A percentile compares a stretch with the other conserved stretches of the same genome.
Evolutionary conservation across 345 rosid genomes (phyloP).

Genomic region (Gossypium sturtianum): DNA sequence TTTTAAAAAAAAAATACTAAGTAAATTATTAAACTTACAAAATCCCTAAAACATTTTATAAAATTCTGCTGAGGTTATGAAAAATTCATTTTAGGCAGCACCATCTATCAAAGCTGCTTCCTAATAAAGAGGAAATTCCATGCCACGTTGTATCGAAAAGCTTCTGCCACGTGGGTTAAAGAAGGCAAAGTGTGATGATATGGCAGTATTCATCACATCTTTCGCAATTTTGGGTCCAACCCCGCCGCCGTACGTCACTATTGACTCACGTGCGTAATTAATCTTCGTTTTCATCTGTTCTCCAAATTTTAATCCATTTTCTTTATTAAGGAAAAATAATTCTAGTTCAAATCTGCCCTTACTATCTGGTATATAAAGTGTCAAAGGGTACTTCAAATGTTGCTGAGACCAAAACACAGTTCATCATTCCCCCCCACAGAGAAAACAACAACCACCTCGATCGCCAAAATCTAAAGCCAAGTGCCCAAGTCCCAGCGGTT

Average conservation of each 20-base stretch:
- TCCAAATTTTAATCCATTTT: background rate
- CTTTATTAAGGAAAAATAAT: background rate
- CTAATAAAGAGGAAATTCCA: background rate
- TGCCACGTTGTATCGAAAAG: background rate
- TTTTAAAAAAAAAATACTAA: no score
- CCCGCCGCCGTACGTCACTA: conserved; percentile 38
- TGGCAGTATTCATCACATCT: background rate
- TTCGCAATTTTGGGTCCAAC: conserved; percentile 14
- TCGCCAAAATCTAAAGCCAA: background rate
- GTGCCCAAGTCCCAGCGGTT: background rate
- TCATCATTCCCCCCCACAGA: background rate
- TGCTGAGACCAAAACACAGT: background rate
- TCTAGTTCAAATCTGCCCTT: background rate
- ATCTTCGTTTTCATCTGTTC: no score
- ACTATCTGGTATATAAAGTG: background rate
- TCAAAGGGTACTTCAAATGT: background rate
- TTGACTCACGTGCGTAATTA: conserved; percentile 25
- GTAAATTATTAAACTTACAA: no score
- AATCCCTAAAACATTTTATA: no score
- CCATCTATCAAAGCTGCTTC: background rate
- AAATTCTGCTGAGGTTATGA: no score
- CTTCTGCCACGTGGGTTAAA: conserved; percentile 8
- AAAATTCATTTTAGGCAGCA: no score
- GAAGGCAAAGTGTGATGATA: background rate
- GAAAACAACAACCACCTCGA: no score